These are phyloP conservation scores for Capronia epimyces DNA, from an alignment of 2,329 filamentous ascomycete genomes.

Conservation along the genomic window DNA sequence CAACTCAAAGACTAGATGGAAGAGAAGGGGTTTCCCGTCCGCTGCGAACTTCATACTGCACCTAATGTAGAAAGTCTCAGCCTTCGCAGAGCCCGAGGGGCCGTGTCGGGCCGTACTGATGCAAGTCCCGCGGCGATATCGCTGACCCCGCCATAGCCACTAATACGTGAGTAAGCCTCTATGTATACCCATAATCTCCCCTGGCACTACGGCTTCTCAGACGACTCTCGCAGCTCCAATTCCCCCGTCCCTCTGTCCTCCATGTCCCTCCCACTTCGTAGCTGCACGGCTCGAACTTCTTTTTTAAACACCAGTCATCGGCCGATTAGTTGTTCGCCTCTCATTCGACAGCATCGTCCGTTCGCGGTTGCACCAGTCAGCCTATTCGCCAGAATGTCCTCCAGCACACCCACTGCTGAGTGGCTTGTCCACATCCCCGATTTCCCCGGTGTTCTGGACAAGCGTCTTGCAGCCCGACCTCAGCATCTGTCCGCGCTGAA, in stretches of 20 bases:
- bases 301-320: neutral
- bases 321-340: neutral
- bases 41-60: too few relatives aligned
- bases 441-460: constrained; percentile 54
- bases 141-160: too few relatives aligned
- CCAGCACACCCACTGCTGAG: constrained; percentile 41
- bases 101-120: too few relatives aligned
- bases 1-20: too few relatives aligned
- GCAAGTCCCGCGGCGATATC: too few relatives aligned
- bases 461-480: constrained; percentile 35
- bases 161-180: too few relatives aligned
- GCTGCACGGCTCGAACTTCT: neutral
- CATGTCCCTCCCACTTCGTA: constrained; percentile 1
- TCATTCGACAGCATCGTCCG: neutral
- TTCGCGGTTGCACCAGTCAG: neutral
- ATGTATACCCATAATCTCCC: neutral
- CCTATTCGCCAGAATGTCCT: constrained; percentile 16
- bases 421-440: constrained; percentile 67
- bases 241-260: neutral
- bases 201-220: neutral
- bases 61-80: too few relatives aligned
- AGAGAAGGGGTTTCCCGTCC: too few relatives aligned
- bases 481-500: constrained; percentile 22
- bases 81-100: too few relatives aligned
- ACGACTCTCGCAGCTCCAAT: neutral